Evolutionary conservation across 148 eudicot species (phyloP).

Genomic region (Vaccinium darrowii): DNA sequence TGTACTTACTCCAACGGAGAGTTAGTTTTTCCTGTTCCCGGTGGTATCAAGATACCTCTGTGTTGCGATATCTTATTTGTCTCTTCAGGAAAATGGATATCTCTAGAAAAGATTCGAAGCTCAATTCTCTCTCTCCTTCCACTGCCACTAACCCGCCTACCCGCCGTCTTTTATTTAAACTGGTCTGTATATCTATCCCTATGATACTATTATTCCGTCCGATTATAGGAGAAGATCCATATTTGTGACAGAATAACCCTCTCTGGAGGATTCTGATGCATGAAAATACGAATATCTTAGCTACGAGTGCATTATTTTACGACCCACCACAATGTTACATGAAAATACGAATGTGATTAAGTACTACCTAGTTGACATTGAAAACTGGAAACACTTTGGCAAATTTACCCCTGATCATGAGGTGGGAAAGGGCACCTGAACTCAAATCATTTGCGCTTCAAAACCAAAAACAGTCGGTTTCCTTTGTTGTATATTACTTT

Average conservation of each 20-base stretch:
- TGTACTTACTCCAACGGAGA: conserved; percentile 18
- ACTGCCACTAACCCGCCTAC: too few relatives aligned
- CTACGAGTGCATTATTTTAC: background rate
- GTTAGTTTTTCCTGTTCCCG: background rate
- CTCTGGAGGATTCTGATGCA: background rate
- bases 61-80: background rate
- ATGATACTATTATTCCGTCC: background rate
- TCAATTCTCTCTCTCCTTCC: too few relatives aligned
- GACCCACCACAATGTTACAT: background rate
- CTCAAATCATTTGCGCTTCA: conserved; percentile 12
- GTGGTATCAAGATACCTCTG: too few relatives aligned
- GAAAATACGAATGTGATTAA: background rate
- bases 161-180: too few relatives aligned
- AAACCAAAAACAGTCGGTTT: background rate
- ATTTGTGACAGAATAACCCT: background rate
- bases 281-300: background rate
- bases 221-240: background rate
- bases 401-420: background rate
- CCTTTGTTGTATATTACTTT: background rate
- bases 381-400: background rate
- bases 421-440: background rate
- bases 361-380: background rate
- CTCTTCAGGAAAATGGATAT: background rate
- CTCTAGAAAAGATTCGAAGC: background rate
- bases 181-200: too few relatives aligned